Evolutionary conservation across 257 asterid species (phyloP).

Genomic region (Solanum gracilifrons): DNA sequence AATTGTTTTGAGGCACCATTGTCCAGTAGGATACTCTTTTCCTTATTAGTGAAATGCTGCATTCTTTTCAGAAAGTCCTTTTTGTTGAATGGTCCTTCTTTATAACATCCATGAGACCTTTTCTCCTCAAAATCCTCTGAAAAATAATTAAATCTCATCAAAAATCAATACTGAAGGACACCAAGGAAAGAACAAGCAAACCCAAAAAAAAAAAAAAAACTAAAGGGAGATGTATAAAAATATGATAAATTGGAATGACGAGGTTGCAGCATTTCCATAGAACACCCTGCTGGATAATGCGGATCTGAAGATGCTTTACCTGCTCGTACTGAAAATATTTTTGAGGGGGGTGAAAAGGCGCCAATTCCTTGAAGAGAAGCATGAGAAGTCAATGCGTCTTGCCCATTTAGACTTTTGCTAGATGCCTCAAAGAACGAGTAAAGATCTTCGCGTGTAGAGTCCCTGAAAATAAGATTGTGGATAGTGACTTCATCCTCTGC

Average conservation of each 20-base stretch:
- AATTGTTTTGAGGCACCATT: constrained; percentile 16
- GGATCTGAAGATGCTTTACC: constrained; percentile 21
- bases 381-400: constrained; percentile 30
- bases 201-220: background rate
- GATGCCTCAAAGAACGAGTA: constrained; percentile 56
- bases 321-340: constrained; percentile 23
- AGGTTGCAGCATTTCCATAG: background rate
- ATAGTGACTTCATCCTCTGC: constrained; percentile 15
- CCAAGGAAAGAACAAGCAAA: background rate
- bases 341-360: constrained; percentile 11
- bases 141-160: background rate
- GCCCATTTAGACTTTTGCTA: constrained; percentile 31
- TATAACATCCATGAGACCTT: constrained; percentile 22
- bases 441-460: constrained; percentile 46
- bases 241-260: background rate
- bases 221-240: background rate
- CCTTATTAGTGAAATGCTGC: constrained; percentile 26
- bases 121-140: constrained; percentile 41
- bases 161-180: constrained; percentile 1
- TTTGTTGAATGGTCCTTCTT: constrained; percentile 29
- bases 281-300: constrained; percentile 36
- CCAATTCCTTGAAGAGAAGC: constrained; percentile 28
- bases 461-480: constrained; percentile 25
- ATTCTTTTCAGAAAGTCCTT: constrained; percentile 26
- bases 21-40: constrained; percentile 7